A percentile compares a stretch with the other conserved stretches of the same genome.
phyloP scores from a whole-genome alignment of 2,329 filamentous ascomycete species.

The Diplocarpon rosae region DNA sequence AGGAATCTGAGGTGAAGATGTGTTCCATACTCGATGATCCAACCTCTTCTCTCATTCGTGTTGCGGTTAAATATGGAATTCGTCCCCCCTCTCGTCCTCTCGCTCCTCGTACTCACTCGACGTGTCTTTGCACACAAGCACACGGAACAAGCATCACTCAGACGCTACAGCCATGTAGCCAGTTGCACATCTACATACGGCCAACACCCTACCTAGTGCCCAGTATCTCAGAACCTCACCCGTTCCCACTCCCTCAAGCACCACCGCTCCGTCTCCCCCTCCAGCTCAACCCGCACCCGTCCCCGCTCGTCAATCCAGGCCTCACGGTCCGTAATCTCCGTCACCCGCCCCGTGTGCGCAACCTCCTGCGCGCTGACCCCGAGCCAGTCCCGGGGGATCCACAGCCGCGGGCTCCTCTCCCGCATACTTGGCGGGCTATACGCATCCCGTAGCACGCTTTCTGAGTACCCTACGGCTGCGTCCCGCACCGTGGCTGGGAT shows the following conservation, averaged over 20 bases:
- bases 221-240: slow-evolving; percentile 16
- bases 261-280: slow-evolving; percentile 12
- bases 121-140: too few species aligned
- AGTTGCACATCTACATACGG: too few species aligned
- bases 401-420: slow-evolving; percentile 43
- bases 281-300: slow-evolving; percentile 12
- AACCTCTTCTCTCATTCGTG: too few species aligned
- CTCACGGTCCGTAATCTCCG: slow-evolving; percentile 48
- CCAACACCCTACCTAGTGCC: too few species aligned
- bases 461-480: slow-evolving; percentile 32
- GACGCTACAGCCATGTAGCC: too few species aligned
- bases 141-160: too few species aligned
- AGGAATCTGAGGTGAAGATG: too few species aligned
- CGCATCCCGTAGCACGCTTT: slow-evolving; percentile 36
- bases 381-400: slow-evolving; percentile 46
- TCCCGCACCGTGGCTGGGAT: slow-evolving; percentile 38
- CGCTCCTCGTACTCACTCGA: too few species aligned
- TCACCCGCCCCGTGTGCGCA: slow-evolving; percentile 37
- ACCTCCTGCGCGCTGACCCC: slow-evolving; percentile 48
- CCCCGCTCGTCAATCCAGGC: slow-evolving; percentile 38
- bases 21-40: too few species aligned
- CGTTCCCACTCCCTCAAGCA: slow-evolving; percentile 11
- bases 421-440: slow-evolving; percentile 49
- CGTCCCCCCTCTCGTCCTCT: too few species aligned
- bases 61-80: too few species aligned